Percentiles rank a stretch among this genome's conserved stretches.
These are phyloP conservation scores for Castanospermum australe DNA, from an alignment of 306 rosid species.

Conservation along the genomic window DNA sequence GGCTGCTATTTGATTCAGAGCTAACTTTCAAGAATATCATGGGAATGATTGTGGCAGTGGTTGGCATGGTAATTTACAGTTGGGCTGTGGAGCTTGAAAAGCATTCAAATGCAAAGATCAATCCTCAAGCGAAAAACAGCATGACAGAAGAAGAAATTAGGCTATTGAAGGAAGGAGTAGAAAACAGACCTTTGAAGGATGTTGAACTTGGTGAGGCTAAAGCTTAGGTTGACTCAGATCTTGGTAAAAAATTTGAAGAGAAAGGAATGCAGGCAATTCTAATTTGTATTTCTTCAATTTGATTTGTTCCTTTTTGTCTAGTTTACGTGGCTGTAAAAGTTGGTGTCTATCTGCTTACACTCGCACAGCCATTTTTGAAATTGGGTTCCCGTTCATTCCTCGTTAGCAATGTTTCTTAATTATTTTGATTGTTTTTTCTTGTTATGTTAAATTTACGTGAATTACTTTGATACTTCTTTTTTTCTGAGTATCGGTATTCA, in stretches of 20 bases:
- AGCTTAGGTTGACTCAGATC: conserved; percentile 36
- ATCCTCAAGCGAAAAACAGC: conserved; percentile 57
- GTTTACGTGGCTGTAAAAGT: conserved; percentile 24
- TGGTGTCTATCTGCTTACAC: conserved; percentile 27
- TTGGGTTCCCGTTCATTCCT: not conserved
- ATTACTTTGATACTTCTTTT: too few species aligned
- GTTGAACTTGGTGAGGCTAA: conserved; percentile 64
- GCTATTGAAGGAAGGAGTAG: conserved; percentile 64
- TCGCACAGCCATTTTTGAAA: conserved; percentile 29
- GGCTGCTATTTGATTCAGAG: conserved; percentile 87
- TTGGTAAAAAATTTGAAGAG: conserved; percentile 19
- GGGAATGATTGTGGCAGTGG: conserved; percentile 78
- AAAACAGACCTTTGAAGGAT: conserved; percentile 46
- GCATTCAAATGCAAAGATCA: conserved; percentile 45
- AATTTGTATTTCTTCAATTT: conserved; percentile 22
- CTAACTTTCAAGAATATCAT: conserved; percentile 75
- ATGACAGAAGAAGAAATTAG: conserved; percentile 83
- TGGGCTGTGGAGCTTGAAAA: conserved; percentile 87
- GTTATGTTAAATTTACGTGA: conserved; percentile 15
- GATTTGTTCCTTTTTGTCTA: conserved; percentile 32
- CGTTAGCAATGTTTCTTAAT: conserved; percentile 11
- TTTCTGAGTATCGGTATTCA: too few species aligned
- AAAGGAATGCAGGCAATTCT: conserved; percentile 21
- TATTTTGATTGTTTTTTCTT: not conserved
- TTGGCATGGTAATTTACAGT: conserved; percentile 89